Evolutionary conservation across 208 protist genomes (phyloP), one percentile per base, ranked within the genome.

Genomic region (Acanthamoeba rhysodes): DNA sequence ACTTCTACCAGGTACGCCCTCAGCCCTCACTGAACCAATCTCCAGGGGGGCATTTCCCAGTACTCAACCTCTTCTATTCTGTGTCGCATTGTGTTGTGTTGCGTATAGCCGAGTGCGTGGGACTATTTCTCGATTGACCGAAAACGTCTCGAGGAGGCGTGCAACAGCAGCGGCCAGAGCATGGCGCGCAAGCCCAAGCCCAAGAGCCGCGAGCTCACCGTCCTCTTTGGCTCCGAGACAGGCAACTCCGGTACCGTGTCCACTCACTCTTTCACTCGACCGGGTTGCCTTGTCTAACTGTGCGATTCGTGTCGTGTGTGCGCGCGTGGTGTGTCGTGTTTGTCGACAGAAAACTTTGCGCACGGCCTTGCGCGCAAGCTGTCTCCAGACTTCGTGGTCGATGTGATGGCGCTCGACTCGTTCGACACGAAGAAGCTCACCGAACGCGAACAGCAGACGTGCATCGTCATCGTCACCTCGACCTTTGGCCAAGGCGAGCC

Each of bases 401-500:
- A 78, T 3, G 70, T 78, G 70, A n/a, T 78, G 70, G 70, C 70
- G 34, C 70, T 78, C n/a, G 70, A 78, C 70, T 12, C 70, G n/a
- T 78, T 32, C 34, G 70, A 78, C 18, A 78, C 70, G 70, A 78
- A 78, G 70, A 29, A 41, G 12, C 70, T 78, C 12, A 29, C 29
- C 70, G 18, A 34, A 18, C 20, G 4, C 59, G 70, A 45, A 2
- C n/a, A 78, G 70, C 70, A 34, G 70, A 16, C n/a, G 32, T 41
- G 70, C 34, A 55, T 78, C 18, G 70, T 57, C 20, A 68, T 90
- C 34, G 18, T 90, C 53, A 90, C 82, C 8, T 90, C 82, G 82
- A 90, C 82, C 6, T 90, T 90, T 20, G 82, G 82, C 14, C 82
- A 90, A 20, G 82, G 82, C 59, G 82, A 90, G 32, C 82, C 82